Percentiles rank a stretch among this genome's conserved stretches.
These are phyloP conservation scores for Ustilago nuda DNA, from an alignment of 1,284 basidiomycete species.

Conservation along the genomic window DNA sequence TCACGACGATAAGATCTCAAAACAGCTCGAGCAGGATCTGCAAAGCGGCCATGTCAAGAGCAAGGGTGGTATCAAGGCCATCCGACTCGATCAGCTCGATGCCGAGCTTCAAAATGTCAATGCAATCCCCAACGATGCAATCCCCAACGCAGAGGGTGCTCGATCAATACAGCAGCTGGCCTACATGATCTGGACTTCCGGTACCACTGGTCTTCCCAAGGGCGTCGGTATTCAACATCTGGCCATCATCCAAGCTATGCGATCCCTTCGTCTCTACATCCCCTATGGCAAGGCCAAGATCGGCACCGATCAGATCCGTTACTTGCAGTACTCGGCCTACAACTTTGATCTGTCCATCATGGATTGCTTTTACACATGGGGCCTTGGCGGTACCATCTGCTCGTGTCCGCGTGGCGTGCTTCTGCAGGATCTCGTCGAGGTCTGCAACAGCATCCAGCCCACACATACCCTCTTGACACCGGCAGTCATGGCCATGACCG, in stretches of 20 bases:
- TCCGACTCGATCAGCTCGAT: conserved; percentile 57
- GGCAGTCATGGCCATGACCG: conserved; percentile 69
- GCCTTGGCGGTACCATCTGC: conserved; percentile 65
- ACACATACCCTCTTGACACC: conserved; percentile 69
- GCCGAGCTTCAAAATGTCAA: conserved; percentile 21
- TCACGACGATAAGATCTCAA: conserved; percentile 37
- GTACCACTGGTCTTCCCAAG: conserved; percentile 70
- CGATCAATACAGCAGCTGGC: conserved; percentile 58
- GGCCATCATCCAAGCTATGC: conserved; percentile 67
- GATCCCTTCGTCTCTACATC: conserved; percentile 63
- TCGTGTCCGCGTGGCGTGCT: conserved; percentile 58
- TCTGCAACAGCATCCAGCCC: conserved; percentile 58
- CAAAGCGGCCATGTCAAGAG: conserved; percentile 32
- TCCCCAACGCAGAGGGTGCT: neutral
- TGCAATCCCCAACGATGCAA: no score
- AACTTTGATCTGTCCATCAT: conserved; percentile 69
- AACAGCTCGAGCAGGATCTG: conserved; percentile 42
- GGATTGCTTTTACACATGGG: conserved; percentile 68
- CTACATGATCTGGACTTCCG: conserved; percentile 70
- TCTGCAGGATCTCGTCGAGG: conserved; percentile 58
- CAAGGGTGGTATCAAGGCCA: conserved; percentile 38
- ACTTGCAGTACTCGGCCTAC: conserved; percentile 69
- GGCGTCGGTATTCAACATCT: conserved; percentile 67
- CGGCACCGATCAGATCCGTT: conserved; percentile 59
- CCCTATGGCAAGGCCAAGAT: conserved; percentile 55